Base-by-base conservation (phyloP, 1,284 basidiomycete genomes). In the Rhodotorula sp. region DNA sequence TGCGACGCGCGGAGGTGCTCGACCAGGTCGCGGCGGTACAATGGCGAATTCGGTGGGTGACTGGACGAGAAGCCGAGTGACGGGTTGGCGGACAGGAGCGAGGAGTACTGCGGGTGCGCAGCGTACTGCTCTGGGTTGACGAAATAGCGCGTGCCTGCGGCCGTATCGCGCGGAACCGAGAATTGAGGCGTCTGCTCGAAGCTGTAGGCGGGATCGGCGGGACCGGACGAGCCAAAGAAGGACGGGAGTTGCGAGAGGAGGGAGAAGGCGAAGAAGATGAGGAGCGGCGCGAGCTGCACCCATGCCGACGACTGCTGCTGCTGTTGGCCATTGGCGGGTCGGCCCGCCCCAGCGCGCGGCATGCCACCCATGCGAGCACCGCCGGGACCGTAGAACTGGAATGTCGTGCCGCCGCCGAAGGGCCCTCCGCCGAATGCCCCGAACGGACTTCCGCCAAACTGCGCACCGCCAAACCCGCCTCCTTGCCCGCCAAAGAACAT, bases 401-500 rank as follows among this genome's bases (percentile, higher is more conserved):
- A 78, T 87, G 88, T 84, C 64, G 87, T 86, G 4, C 87, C 87
- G 34, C 87, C 87, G n/a, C 86, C 85, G 34, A 69, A 64, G 8
- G 58, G 58, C 19, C 62, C 62, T 10, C 66, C 62, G 9, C 61
- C 66, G 41, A 67, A 50, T 3, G 56, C 23, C 45, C 53, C 46
- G 60, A 66, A 68, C 34, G 78, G 59, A 80, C 81, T 50, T 63
- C 81, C 82, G 64, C 78, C 88, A 87, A 83, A 67, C 87, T 86
- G 5, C 14, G 52, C 53, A 5, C 87, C 87, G 25, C 86, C 85
- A 71, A 84, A 84, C 54, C 81, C 82, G 3, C 84, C 84, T 12
- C 84, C 85, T 25, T 84, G 82, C 19, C 85, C 89, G 34, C 92
- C 94, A 81, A 99, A 99, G 87, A 99, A 98, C 91, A 97, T 95